These are phyloP conservation scores for Micractinium sp. DNA, from an alignment of 139 green algal genomes.

Conservation along the genomic window DNA sequence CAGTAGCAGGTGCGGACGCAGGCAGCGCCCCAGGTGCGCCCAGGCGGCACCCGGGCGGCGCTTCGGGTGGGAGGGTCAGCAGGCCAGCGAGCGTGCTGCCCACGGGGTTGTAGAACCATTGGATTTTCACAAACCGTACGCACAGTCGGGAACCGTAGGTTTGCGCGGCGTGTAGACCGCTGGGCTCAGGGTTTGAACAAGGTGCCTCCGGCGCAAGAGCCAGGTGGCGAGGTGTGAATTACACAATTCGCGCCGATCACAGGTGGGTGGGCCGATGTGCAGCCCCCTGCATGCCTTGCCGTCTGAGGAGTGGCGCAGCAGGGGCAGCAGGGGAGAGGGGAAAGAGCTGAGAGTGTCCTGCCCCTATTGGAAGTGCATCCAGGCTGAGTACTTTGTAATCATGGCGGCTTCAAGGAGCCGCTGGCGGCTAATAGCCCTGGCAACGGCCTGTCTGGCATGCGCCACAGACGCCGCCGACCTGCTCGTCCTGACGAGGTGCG, in stretches of 20 bases:
- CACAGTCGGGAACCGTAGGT: no score
- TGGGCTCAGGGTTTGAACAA: not conserved
- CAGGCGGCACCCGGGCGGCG: no score
- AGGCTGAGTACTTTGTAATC: not conserved
- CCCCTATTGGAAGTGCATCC: not conserved
- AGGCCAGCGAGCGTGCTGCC: no score
- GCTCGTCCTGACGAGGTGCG: not conserved
- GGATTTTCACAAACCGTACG: no score
- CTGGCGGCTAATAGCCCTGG: not conserved
- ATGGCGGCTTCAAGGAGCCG: not conserved
- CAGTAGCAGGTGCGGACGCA: no score
- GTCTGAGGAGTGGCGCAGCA: not conserved
- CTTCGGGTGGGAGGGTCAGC: no score
- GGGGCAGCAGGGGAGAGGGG: not conserved
- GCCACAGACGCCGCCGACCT: not conserved
- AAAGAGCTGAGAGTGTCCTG: not conserved
- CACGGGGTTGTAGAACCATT: no score
- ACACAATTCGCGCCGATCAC: no score
- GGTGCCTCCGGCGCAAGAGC: not conserved
- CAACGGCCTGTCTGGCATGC: not conserved
- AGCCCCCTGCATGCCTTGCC: not conserved
- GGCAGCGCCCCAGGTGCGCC: no score
- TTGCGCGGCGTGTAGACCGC: no score
- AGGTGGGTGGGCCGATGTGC: not conserved
- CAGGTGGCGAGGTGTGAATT: no score